Evolutionary conservation across 805 yeast species (phyloP), one percentile per base, ranked within the genome.

Genomic region (Cyberlindnera amylophila): DNA sequence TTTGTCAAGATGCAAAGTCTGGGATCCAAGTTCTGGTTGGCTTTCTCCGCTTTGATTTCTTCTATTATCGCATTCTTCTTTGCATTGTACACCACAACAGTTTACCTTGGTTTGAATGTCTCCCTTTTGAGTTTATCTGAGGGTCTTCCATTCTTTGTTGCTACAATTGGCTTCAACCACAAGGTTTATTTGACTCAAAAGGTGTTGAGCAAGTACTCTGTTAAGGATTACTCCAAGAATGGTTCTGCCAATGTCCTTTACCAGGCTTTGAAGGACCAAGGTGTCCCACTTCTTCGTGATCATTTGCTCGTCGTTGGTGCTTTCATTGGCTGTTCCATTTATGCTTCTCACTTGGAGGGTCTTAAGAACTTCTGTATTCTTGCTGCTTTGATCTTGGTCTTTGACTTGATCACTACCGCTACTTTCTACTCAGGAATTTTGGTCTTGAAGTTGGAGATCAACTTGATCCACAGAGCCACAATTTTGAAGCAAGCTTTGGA

Each of bases 121-220:
- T 80, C 95, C 8, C 69, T 87, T 42, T 68, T 86, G 42, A 79
- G 86, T 42, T 70, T 91, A 51, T 77, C 89, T 44, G 97, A 91
- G 66, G 97, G 97, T 27, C 66, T 91, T 35, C 99, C 99, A 17
- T 91, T 91, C 64, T 74, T 91, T 57, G 95, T 91, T 17, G 88
- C 95, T 16, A 82, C 88, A 4, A 79, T 91, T 58, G 99, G 98
- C 2, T 91, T 91, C 65, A 89, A 87, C 60, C 85, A 86, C 61
- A 88, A 90, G 57, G 76, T 87, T 15, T 70, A 78, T 11, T 72
- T 89, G 49, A 83, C 96, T 1, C 66, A 74, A 16, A 74, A 77
- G 35, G 81, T 82, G 18, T 67, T 74, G 21, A 59, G 72, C 13
- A 53, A 54, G 28, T 47, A 53, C 14, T 46, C 56, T 1, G 44